These are phyloP conservation scores for Pezizomycotina sp. DNA, from an alignment of 2,329 filamentous ascomycete species.

Conservation along the genomic window DNA sequence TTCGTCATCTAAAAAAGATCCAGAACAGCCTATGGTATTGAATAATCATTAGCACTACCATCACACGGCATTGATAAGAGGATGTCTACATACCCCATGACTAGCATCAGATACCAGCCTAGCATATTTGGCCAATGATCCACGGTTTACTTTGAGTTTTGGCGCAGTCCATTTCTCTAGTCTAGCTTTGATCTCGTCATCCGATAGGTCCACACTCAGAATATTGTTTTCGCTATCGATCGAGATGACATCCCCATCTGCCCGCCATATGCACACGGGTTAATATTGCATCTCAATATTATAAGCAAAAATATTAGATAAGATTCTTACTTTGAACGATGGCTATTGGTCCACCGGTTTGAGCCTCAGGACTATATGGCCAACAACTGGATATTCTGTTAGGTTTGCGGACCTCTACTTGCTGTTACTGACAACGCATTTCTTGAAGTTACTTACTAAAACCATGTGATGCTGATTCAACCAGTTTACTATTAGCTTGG, in stretches of 20 bases:
- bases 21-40: too few species aligned
- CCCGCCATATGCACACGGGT: neutral
- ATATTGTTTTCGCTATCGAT: constrained; percentile 69
- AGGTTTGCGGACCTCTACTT: constrained; percentile 1
- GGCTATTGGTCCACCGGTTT: constrained; percentile 73
- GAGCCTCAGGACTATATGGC: constrained; percentile 87
- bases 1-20: too few species aligned
- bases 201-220: constrained; percentile 52
- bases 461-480: constrained; percentile 40
- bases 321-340: constrained; percentile 38
- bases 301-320: constrained; percentile 7
- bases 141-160: constrained; percentile 56
- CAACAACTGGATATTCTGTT: constrained; percentile 18
- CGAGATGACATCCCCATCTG: constrained; percentile 62
- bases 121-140: constrained; percentile 80
- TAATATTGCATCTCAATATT: neutral
- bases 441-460: constrained; percentile 34
- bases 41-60: too few species aligned
- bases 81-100: constrained; percentile 40
- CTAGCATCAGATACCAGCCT: constrained; percentile 76
- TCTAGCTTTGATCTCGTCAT: constrained; percentile 52
- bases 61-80: too few species aligned
- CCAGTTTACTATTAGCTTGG: neutral
- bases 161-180: constrained; percentile 54
- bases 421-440: constrained; percentile 16